A percentile compares a stretch with the other conserved stretches of the same genome.
phyloP scores from a whole-genome alignment of 208 protist species.

The Leishmania tropica region DNA sequence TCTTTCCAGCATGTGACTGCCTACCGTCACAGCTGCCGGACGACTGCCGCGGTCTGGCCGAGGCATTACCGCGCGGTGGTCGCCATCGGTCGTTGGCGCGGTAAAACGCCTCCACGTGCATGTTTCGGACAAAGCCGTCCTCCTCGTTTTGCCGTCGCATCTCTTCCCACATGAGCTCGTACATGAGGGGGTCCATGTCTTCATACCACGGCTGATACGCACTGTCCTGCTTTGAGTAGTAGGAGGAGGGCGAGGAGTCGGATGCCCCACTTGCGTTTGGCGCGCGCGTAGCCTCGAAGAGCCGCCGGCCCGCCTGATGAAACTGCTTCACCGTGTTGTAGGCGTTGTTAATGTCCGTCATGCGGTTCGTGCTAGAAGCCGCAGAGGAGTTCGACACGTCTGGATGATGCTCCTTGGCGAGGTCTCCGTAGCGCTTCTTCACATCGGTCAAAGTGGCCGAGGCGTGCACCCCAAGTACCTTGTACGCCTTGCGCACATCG shows the following conservation, averaged over 20 bases:
- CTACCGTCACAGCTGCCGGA: constrained; percentile 11
- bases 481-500: constrained; percentile 76
- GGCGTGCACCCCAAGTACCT: constrained; percentile 61
- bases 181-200: constrained; percentile 83
- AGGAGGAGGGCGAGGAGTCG: constrained; percentile 26
- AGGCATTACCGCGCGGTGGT: constrained; percentile 10
- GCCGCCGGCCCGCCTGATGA: constrained; percentile 56
- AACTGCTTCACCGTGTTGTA: constrained; percentile 81
- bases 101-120: constrained; percentile 28
- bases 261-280: constrained; percentile 7
- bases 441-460: constrained; percentile 62
- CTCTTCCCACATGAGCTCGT: constrained; percentile 93
- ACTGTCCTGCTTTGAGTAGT: constrained; percentile 49
- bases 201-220: constrained; percentile 85
- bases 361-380: constrained; percentile 42
- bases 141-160: constrained; percentile 79
- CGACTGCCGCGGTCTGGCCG: constrained; percentile 7
- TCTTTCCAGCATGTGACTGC: constrained; percentile 7
- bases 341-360: constrained; percentile 88
- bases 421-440: constrained; percentile 79
- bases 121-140: constrained; percentile 32
- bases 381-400: constrained; percentile 55
- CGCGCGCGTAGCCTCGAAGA: constrained; percentile 15
- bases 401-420: constrained; percentile 91
- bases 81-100: constrained; percentile 14